phyloP scores from a whole-genome alignment of 805 yeast genomes.

The Ogataea polymorpha region DNA sequence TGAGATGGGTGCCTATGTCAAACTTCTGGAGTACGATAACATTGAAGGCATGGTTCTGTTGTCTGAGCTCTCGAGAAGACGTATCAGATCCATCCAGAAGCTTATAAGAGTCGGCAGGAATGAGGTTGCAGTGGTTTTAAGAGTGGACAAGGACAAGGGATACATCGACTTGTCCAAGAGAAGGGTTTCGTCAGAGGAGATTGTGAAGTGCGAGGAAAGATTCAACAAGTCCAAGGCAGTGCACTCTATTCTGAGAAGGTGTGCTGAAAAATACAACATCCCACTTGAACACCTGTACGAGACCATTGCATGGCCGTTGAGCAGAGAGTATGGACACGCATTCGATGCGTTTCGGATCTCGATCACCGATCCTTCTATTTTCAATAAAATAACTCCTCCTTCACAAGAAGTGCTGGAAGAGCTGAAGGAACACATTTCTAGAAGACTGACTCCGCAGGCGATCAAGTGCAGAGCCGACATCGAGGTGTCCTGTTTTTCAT shows the following conservation, averaged over 20 bases:
- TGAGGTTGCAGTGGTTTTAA: conserved; percentile 94
- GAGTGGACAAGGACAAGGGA: conserved; percentile 98
- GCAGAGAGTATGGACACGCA: conserved; percentile 93
- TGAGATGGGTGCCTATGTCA: conserved; percentile 99
- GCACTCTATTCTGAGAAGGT: conserved; percentile 96
- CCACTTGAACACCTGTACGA: conserved; percentile 83
- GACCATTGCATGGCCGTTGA: conserved; percentile 95
- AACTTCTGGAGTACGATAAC: conserved; percentile 92
- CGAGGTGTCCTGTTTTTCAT: conserved; percentile 94
- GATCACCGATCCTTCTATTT: conserved; percentile 85
- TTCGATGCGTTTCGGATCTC: conserved; percentile 96
- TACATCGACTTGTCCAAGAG: conserved; percentile 97
- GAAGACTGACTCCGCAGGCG: conserved; percentile 97
- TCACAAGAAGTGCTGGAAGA: conserved; percentile 75
- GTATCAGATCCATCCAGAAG: conserved; percentile 96
- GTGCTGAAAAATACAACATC: conserved; percentile 93
- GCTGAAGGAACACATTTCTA: conserved; percentile 79
- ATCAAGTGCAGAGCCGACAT: conserved; percentile 98
- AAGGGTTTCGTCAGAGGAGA: conserved; percentile 97
- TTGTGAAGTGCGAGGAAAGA: conserved; percentile 94
- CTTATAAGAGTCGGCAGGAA: conserved; percentile 97
- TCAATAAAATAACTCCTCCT: conserved; percentile 75
- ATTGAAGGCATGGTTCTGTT: conserved; percentile 98
- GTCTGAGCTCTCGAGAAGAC: conserved; percentile 96
- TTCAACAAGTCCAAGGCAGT: conserved; percentile 96